Evolutionary conservation across 345 rosid species (phyloP), one percentile per base, ranked within the genome.

Genomic region (Arabis hirsuta): DNA sequence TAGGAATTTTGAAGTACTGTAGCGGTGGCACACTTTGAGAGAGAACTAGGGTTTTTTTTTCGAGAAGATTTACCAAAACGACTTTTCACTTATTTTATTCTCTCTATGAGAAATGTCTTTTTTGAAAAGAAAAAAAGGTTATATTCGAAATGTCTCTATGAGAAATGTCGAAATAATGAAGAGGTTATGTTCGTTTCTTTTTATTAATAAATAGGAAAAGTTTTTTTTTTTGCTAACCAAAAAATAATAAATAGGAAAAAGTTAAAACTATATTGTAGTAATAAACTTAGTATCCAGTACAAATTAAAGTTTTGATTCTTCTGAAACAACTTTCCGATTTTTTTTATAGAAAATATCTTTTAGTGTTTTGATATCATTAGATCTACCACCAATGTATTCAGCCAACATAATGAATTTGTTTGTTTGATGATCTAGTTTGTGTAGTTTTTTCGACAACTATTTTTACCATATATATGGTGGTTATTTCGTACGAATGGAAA

Each of bases 131-230:
- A n/a, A n/a, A n/a, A n/a, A n/a, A n/a, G n/a, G n/a, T n/a, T n/a
- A n/a, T n/a, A n/a, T n/a, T n/a, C n/a, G n/a, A n/a, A n/a, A n/a
- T n/a, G n/a, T 32, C 36, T 42, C 19, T 41, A 5, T 43, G 24
- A 57, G 2, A 55, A 48, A 62, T 38, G 75, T 62, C 20, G 59
- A 38, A 45, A 62, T 46, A 38, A 55, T 47, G 43, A 20, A 71
- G 79, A 69, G 48, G 76, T 76, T 76, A 54, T 70, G 78, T 60
- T 67, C 55, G 52, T 74, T 65, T 39, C 24, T 50, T 58, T 53
- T 48, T 14, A 36, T 31, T 56, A 0, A 36, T 39, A 42, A 14
- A 44, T n/a, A 42, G 11, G 10, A 59, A 20, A 6, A 27, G 29
- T 7, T n/a, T n/a, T n/a, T n/a, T n/a, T n/a, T n/a, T n/a, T n/a